Evolutionary conservation across 495 filamentous ascomycete genomes (phyloP).

Genomic region (Aspergillus biplanus): DNA sequence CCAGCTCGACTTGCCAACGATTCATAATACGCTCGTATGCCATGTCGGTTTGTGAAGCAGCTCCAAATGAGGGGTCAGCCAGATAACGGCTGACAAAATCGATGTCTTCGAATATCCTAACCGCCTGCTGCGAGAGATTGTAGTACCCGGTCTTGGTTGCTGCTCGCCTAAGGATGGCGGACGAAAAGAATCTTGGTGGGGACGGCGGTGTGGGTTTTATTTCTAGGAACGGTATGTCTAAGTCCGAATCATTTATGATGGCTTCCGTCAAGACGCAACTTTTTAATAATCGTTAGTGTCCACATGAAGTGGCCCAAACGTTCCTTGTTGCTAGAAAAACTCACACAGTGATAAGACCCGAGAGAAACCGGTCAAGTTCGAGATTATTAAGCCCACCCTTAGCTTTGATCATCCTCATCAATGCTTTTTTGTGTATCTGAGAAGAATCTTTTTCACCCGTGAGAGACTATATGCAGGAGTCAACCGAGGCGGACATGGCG

Average conservation of each 20-base stretch:
- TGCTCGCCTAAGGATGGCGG: conserved; percentile 1
- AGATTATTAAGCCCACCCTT: conserved; percentile 9
- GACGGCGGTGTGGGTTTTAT: background rate
- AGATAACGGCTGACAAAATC: background rate
- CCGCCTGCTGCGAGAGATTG: conserved; percentile 3
- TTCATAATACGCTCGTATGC: too few relatives aligned
- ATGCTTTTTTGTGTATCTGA: conserved; percentile 7
- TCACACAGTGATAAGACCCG: conserved; percentile 10
- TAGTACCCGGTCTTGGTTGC: background rate
- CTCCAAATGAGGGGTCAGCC: background rate
- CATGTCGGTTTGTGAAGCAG: background rate
- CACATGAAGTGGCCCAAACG: background rate
- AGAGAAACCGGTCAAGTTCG: background rate
- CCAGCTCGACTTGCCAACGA: background rate
- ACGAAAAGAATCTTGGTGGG: background rate
- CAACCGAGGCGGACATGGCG: background rate
- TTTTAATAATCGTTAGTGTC: background rate
- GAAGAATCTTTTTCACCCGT: conserved; percentile 6
- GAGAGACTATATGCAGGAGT: conserved; percentile 6
- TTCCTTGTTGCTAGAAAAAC: background rate
- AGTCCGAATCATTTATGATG: conserved; percentile 10
- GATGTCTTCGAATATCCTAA: conserved; percentile 14
- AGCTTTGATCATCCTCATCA: conserved; percentile 9
- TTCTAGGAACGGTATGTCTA: conserved; percentile 12
- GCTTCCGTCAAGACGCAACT: conserved; percentile 15